Conservation (phyloP, 345 rosid genomes). For the Eucalyptus regnans region DNA sequence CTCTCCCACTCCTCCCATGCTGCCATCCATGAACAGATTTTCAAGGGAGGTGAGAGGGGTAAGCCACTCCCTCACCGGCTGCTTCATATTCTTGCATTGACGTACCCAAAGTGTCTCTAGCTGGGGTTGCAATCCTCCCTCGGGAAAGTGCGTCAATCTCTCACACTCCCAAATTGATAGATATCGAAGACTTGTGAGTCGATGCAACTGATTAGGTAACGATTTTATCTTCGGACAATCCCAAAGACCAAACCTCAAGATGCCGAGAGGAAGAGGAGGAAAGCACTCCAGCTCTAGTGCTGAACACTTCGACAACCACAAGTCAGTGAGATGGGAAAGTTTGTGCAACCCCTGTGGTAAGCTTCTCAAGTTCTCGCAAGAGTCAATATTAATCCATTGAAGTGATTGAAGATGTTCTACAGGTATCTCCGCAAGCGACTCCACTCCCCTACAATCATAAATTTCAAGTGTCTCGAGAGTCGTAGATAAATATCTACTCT, state of each 20-base stretch:
- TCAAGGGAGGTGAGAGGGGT: fast-evolving
- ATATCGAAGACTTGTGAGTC: neutral
- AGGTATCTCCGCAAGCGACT: neutral
- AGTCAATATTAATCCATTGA: fast-evolving
- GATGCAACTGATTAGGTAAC: neutral
- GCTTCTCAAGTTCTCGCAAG: fast-evolving
- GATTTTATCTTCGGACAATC: neutral
- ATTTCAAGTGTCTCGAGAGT: fast-evolving
- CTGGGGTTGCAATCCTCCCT: neutral
- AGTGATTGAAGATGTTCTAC: neutral
- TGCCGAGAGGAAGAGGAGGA: neutral
- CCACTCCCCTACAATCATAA: fast-evolving
- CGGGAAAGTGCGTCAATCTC: neutral
- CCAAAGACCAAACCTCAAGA: fast-evolving
- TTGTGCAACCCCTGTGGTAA: fast-evolving
- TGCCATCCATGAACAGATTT: fast-evolving
- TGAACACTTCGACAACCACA: fast-evolving
- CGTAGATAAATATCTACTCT: fast-evolving
- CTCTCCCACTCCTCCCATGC: neutral
- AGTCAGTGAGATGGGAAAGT: fast-evolving
- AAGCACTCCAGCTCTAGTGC: neutral
- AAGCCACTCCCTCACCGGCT: neutral
- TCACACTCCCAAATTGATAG: neutral
- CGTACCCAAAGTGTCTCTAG: fast-evolving
- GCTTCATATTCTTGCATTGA: fast-evolving